Conservation (phyloP, 1,284 basidiomycete species). For the Fomes fomentarius region DNA sequence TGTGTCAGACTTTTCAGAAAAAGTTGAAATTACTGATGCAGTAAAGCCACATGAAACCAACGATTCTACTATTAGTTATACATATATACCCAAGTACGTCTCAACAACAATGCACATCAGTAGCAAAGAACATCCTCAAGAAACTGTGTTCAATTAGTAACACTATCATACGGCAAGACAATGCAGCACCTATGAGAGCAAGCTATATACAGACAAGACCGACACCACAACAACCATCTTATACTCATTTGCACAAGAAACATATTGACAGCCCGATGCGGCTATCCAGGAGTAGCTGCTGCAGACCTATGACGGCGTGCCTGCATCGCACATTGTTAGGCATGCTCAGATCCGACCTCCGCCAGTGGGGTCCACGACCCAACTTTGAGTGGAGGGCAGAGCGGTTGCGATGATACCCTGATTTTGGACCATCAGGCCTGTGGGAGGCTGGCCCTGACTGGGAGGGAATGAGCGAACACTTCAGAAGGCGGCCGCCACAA, state of each 20-base stretch:
- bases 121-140: not conserved
- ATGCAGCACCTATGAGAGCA: not conserved
- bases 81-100: constrained; percentile 20
- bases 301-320: too few relatives aligned
- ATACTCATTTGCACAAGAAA: not conserved
- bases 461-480: constrained; percentile 28
- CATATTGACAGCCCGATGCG: too few relatives aligned
- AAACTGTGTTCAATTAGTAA: too few relatives aligned
- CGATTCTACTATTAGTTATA: too few relatives aligned
- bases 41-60: too few relatives aligned
- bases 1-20: too few relatives aligned
- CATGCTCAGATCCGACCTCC: not conserved
- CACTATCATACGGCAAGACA: too few relatives aligned
- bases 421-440: not conserved
- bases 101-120: not conserved
- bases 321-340: not conserved
- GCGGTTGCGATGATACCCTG: not conserved
- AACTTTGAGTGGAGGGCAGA: not conserved
- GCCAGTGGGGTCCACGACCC: not conserved
- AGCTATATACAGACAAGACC: not conserved
- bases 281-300: too few relatives aligned
- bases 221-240: not conserved
- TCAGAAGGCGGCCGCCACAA: constrained; percentile 40
- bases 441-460: constrained; percentile 2
- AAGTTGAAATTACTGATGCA: too few relatives aligned